Evolutionary conservation across 2,329 filamentous ascomycete species (phyloP).

Genomic region (Knufia petricola): DNA sequence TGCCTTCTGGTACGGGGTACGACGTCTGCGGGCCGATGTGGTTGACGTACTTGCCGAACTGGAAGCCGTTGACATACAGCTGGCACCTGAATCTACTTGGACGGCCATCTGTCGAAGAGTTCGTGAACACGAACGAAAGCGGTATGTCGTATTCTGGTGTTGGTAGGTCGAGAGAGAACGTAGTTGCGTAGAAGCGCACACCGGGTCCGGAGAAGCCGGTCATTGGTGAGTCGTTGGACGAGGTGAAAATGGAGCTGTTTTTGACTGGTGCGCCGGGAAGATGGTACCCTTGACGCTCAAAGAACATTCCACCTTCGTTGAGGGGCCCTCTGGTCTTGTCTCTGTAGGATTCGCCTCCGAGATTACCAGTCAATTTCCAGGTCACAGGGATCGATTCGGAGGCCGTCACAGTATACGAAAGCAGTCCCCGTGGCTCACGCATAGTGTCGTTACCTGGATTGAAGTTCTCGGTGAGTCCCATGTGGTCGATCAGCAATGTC

Average conservation of each 20-base stretch:
- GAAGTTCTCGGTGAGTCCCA: constrained; percentile 60
- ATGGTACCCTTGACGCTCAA: constrained; percentile 48
- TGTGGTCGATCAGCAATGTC: constrained; percentile 64
- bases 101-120: constrained; percentile 7
- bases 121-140: constrained; percentile 41
- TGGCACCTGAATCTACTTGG: constrained; percentile 46
- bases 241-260: constrained; percentile 25
- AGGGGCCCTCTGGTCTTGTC: constrained; percentile 46
- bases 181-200: constrained; percentile 44
- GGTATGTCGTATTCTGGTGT: constrained; percentile 43
- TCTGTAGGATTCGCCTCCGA: constrained; percentile 46
- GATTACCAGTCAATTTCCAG: constrained; percentile 54
- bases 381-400: constrained; percentile 14
- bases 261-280: constrained; percentile 39
- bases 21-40: constrained; percentile 65
- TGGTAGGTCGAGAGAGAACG: constrained; percentile 37
- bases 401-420: constrained; percentile 36
- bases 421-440: constrained; percentile 51
- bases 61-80: constrained; percentile 66
- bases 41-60: constrained; percentile 58
- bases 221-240: constrained; percentile 21
- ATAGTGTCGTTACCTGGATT: constrained; percentile 50
- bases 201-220: constrained; percentile 35
- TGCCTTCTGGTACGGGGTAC: constrained; percentile 64
- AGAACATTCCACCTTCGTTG: constrained; percentile 49